Evolutionary conservation across 108 stramenopile species (phyloP), one percentile per base, ranked within the genome.

Genomic region (Nitzschia palea): DNA sequence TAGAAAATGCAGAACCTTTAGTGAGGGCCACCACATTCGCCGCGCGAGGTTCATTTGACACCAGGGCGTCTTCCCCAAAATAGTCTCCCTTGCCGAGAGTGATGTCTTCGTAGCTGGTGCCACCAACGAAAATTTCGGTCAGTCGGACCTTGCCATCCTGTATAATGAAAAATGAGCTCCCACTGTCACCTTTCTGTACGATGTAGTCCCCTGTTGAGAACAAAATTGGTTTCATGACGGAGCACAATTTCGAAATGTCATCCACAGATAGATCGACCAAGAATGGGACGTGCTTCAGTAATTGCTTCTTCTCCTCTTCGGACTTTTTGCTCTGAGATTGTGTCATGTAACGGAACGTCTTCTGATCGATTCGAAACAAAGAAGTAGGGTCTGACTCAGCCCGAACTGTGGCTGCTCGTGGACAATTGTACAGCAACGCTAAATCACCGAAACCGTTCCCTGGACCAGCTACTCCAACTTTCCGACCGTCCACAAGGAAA

Each of bases 381-480:
- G 36, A 30, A 17, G 40, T 42, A 35, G 58, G 51, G n/a, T 70
- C 67, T 5, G 63, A 52, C 0, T 59, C 70, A 0, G 83, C 86
- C 23, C 64, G 62, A 25, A 81, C 80, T 28, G 87, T 88, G n/a
- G 88, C 93, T n/a, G 88, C 88, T 20, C 88, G 80, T 3, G 90
- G 88, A 53, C 70, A 71, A 40, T 88, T 78, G 74, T 94, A 94
- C 44, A 94, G 68, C 17, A 94, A 72, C 10, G 90, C 86, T 8
- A 91, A 67, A 74, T 94, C 93, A 36, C 93, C 93, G 66, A 94
- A 91, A 31, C 74, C 74, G 58, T 72, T 68, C 8, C 81, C 82
- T 10, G 64, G 59, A 30, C 32, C 63, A 6, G 80, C 80, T 2
- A 48, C 31, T 36, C 84, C 91, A 2, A 93, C 86, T 35, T 78